phyloP scores from a whole-genome alignment of 305 asterid species.

The Striga hermonthica region DNA sequence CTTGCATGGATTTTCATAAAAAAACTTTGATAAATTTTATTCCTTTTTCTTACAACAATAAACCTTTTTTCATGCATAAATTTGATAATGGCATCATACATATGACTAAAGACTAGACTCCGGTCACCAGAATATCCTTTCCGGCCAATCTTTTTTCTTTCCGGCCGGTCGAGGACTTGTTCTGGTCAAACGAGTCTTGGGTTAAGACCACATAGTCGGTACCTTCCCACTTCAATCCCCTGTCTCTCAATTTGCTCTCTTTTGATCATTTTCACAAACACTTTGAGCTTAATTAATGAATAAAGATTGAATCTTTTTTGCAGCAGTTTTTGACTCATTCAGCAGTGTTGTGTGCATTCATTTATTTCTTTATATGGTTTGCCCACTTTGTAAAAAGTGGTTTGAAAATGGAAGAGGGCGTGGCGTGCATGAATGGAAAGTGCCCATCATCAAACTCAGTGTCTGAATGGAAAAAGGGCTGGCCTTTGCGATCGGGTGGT shows the following conservation, averaged over 20 bases:
- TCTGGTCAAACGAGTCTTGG: constrained; percentile 31
- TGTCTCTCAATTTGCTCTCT: constrained; percentile 34
- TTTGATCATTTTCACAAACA: constrained; percentile 6
- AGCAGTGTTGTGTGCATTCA: too few relatives aligned
- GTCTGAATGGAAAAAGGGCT: constrained; percentile 59
- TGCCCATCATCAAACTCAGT: constrained; percentile 43
- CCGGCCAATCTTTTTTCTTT: neutral
- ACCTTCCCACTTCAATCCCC: constrained; percentile 26
- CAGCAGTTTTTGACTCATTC: constrained; percentile 38
- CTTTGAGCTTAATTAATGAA: neutral
- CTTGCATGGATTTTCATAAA: constrained; percentile 29
- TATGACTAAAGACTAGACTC: neutral
- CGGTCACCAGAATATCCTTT: constrained; percentile 27
- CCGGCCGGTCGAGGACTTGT: constrained; percentile 1
- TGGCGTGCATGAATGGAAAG: constrained; percentile 70
- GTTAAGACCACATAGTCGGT: constrained; percentile 9
- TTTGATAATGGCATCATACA: too few relatives aligned
- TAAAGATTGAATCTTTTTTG: neutral
- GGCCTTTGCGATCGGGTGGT: constrained; percentile 83
- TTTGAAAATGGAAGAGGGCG: constrained; percentile 49
- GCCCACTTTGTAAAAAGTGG: constrained; percentile 15
- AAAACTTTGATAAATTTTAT: too few relatives aligned
- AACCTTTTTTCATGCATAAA: constrained; percentile 27
- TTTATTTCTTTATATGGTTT: neutral
- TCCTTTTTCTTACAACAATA: too few relatives aligned